Evolutionary conservation across 2,329 filamentous ascomycete genomes (phyloP), one percentile per base, ranked within the genome.

Genomic region (Aspergillus bombycis): DNA sequence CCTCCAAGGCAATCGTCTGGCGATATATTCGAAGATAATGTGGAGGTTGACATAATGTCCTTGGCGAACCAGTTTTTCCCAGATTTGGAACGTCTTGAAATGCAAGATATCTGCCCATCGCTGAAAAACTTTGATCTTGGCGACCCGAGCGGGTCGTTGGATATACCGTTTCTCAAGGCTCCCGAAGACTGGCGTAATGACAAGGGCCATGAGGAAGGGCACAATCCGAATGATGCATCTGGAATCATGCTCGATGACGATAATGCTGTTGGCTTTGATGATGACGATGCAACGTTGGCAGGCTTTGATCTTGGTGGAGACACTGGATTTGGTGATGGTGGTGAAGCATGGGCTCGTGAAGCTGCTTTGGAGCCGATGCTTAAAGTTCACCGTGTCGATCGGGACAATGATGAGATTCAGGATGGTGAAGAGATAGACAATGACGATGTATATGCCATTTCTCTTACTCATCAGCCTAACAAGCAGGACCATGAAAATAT

Each of bases 121-220:
- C 84, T 99, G 68, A 98, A 97, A 79, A 93, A 89, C 19, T 96
- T 98, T 71, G 93, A 97, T 70, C 85, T 99, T 0, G 94, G 94
- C 28, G 91, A 96, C 75, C 89, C 92, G 4, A 92, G 91, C 30
- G 92, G 91, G 10, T 91, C 92, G 1, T 85, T 96, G 71, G 92
- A 97, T 74, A 91, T 99, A 57, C 94, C 95, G 0, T 96, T 98
- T 75, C 82, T 99, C 65, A 94, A 94, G 71, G 92, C 92, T 0
- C 87, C 91, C 0, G 94, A 97, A 60, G 92, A 96, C 75, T 94
- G 91, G 92, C 86, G 88, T 64, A 86, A 89, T 52, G 89, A 91
- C 55, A 88, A 88, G 72, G 84, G 87, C 23, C 81, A 83, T 0
- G 83, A 84, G 10, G 82, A 84, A 21, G 79, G 78, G 6, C 82